Evolutionary conservation across 2,329 filamentous ascomycete species (phyloP), one percentile per base, ranked within the genome.

Genomic region (Monilinia laxa): DNA sequence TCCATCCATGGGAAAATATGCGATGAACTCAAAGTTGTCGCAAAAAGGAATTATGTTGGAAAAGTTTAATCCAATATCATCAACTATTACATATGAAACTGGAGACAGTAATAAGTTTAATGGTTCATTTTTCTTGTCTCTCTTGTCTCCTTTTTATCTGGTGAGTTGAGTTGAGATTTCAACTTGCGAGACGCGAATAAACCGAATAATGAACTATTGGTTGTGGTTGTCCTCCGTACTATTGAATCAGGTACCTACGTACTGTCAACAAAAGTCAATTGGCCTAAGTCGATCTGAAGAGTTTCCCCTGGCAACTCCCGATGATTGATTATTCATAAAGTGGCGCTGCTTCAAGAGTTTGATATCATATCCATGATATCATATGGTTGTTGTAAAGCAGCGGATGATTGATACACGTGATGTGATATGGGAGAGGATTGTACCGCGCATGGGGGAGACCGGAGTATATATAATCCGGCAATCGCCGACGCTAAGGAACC

Each of bases 221-320:
- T 12, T 40, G 38, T 40, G 31, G 31, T 35, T 6, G 31, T 35
- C 5, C 31, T 35, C 5, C 31, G 5, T 7, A 9, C 5, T 35
- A 35, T 35, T 35, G 5, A 35, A 35, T 35, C 31, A 35, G 31
- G 7, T 35, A 35, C 31, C 31, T 35, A 35, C 31, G 5, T 49
- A 49, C n/a, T 60, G 25, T 60, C 57, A 60, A 60, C 62, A 64
- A 49, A 64, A 55, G 28, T 60, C 16, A 49, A 60, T 60, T 60
- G 58, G 58, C 58, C 28, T 11, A 20, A n/a, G 45, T 10, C 25
- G 28, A 23, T 18, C 35, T 31, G n/a, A 35, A n/a, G 42, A 64
- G 62, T 64, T 64, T 64, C 62, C 62, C 62, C 62, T 64, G 25
- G 62, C 62, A 64, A 64, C 62, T 20, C n/a, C 52, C 5, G 11